Evolutionary conservation across 768 basidiomycete genomes (phyloP).

Genomic region (Saitozyma sp.): DNA sequence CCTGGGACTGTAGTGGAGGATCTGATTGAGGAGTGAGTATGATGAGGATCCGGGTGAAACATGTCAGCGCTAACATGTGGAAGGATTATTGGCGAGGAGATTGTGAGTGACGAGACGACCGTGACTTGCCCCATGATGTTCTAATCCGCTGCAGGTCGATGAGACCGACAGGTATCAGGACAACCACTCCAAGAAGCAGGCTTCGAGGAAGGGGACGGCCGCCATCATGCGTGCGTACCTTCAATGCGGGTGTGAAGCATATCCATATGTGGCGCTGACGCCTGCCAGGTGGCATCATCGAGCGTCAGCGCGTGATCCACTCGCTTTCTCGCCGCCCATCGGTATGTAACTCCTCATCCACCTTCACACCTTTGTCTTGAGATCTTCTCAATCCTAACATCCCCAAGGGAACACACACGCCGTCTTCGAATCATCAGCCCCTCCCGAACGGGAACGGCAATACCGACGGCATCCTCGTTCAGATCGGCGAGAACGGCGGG

Average conservation of each 20-base stretch:
- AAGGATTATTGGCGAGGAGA: slow-evolving; percentile 86
- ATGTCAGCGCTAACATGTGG: slow-evolving; percentile 8
- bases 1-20: slow-evolving; percentile 48
- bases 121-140: not conserved
- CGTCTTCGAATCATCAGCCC: not conserved
- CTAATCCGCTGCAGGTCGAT: slow-evolving; percentile 58
- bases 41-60: not conserved
- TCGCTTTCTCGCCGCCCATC: slow-evolving; percentile 38
- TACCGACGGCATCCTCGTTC: slow-evolving; percentile 31
- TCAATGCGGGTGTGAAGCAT: not conserved
- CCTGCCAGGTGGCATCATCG: slow-evolving; percentile 49
- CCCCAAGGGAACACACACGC: slow-evolving; percentile 4
- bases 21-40: slow-evolving; percentile 61
- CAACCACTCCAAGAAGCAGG: slow-evolving; percentile 75
- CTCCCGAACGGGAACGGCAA: not conserved
- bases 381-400: not conserved
- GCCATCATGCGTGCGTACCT: slow-evolving; percentile 63
- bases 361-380: not conserved
- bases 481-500: slow-evolving; percentile 20
- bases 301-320: slow-evolving; percentile 43
- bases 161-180: slow-evolving; percentile 90
- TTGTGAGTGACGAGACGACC: slow-evolving; percentile 53
- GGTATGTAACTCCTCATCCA: slow-evolving; percentile 8
- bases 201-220: slow-evolving; percentile 69
- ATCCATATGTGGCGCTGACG: not conserved